Evolutionary conservation across 805 yeast genomes (phyloP), one percentile per base, ranked within the genome.

Genomic region (Yarrowia porcina): DNA sequence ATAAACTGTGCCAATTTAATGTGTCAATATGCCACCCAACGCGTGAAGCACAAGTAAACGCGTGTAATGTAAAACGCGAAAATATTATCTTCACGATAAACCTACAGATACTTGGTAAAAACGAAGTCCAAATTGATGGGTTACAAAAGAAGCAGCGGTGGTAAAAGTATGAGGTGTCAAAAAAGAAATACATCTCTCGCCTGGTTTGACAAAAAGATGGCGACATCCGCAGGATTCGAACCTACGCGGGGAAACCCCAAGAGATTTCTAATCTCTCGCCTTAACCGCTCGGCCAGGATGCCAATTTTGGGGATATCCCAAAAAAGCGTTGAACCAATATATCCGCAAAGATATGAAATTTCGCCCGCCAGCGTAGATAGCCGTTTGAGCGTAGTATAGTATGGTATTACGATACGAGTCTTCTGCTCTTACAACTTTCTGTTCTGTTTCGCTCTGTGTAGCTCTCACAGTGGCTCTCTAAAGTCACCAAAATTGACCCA

Each of bases 181-280:
- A 25, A 25, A 25, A 25, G 28, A 25, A 25, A 25, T 5, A 25
- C 28, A 25, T 8, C 28, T 25, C 28, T 25, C 33, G 39, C 39
- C 11, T 18, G 20, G 15, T 9, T 13, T 2, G 4, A n/a, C n/a
- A 45, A 45, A 45, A 45, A 28, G 17, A 45, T 45, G 52, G 35
- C 52, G 52, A 45, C 52, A 45, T 45, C 52, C 52, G 52, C 52
- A 45, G 52, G 52, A 45, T 45, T 45, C 52, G 52, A 45, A 45
- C 52, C 52, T 45, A 45, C 52, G 52, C 52, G 52, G 52, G 52
- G 52, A 45, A 45, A 45, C 52, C 52, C 52, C 52, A 45, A 45
- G 52, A 45, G 52, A 45, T 45, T 45, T 45, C 52, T 45, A 45
- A 45, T 45, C 52, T 45, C 52, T 45, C 52, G 52, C 52, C 52